Base-by-base conservation (phyloP, 129 eudicot genomes). In the Flaveria brownii region DNA sequence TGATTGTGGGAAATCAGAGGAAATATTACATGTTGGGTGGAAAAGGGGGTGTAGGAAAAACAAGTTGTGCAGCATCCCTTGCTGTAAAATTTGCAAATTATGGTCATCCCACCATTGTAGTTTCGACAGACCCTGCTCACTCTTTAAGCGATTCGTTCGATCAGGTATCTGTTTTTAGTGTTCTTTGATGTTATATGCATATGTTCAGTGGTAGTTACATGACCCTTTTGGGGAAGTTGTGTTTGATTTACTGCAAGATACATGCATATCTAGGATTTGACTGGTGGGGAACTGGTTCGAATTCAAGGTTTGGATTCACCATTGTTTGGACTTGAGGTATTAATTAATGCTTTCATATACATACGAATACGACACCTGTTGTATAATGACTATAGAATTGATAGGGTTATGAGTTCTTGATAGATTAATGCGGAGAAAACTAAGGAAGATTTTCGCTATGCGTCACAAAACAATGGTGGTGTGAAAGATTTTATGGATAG, bases 41-140 rank as follows among this genome's bases (percentile, higher is more conserved):
- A 28, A 92, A 92, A 78, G 97, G 96, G 26, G 97, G 92, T 49
- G 95, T 89, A 63, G 97, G 97, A 36, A 89, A 88, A 73, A 91
- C 92, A 72, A 88, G 92, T 47, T 91, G 97, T 76, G 92, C 96
- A 23, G 96, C 97, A 59, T 91, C 97, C 16, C 89, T 91, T 75
- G 96, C 97, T 41, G 90, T 91, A 3, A 91, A 88, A 61, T 91
- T 91, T 80, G 96, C 92, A 39, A 87, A 76, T 65, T 73, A 81
- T 25, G 96, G 92, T 72, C 96, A 88, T 73, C 92, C 97, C 43
- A 88, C 92, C 66, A 78, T 91, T 30, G 87, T 91, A 57, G 92
- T 91, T 65, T 91, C 97, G 25, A 88, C 90, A 0, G 96, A 91
- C 60, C 97, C 97, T 85, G 97, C 97, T 49, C 96, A 88, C 80